Evolutionary conservation across 2,329 filamentous ascomycete genomes (phyloP).

Genomic region (Diaporthe citri): DNA sequence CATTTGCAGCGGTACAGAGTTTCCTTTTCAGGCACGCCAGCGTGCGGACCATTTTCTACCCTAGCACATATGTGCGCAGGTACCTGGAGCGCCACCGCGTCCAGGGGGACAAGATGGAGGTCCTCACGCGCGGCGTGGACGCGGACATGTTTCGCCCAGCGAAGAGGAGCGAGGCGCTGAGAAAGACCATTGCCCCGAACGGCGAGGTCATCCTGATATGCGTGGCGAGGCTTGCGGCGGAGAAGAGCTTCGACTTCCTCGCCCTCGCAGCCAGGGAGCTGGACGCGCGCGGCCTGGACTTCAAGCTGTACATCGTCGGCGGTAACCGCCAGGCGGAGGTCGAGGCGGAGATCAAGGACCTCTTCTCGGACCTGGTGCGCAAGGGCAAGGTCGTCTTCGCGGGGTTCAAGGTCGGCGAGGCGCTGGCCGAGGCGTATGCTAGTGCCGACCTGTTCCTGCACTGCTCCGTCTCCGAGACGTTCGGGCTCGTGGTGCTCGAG

Average conservation of each 20-base stretch:
- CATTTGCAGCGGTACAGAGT: slow-evolving; percentile 74
- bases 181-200: slow-evolving; percentile 68
- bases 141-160: slow-evolving; percentile 71
- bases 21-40: slow-evolving; percentile 73
- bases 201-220: slow-evolving; percentile 75
- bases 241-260: slow-evolving; percentile 79
- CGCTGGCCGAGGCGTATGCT: slow-evolving; percentile 75
- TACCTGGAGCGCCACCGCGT: slow-evolving; percentile 72
- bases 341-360: slow-evolving; percentile 70
- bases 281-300: slow-evolving; percentile 66
- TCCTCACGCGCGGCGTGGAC: slow-evolving; percentile 75
- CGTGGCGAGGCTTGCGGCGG: slow-evolving; percentile 75
- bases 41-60: slow-evolving; percentile 77
- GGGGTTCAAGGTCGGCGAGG: slow-evolving; percentile 72
- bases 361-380: slow-evolving; percentile 64
- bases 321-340: slow-evolving; percentile 75
- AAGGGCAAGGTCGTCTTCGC: slow-evolving; percentile 73
- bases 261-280: slow-evolving; percentile 67
- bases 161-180: slow-evolving; percentile 63
- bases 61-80: slow-evolving; percentile 70
- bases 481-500: slow-evolving; percentile 78
- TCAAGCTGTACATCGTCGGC: slow-evolving; percentile 76
- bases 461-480: slow-evolving; percentile 79
- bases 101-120: slow-evolving; percentile 67
- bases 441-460: slow-evolving; percentile 78